Base-by-base conservation (phyloP, 345 rosid genomes). In the Corymbia maculata region DNA sequence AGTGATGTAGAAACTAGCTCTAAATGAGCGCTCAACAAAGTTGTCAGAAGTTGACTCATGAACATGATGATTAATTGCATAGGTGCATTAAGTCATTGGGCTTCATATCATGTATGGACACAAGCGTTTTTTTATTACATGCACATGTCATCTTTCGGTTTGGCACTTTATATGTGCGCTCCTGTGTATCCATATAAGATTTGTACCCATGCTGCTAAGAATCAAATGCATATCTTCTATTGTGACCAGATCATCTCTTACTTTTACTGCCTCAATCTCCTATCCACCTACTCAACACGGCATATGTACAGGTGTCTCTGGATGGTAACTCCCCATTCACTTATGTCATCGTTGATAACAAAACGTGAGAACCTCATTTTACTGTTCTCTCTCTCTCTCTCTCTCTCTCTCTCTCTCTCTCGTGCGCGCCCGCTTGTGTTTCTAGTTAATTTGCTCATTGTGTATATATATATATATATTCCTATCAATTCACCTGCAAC, bases 251-350 rank as follows among this genome's bases (percentile, higher is more conserved):
- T 70, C 80, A 32, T 70, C 19, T 19, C 9, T 17, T 70, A 32
- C 80, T 32, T 49, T 75, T 36, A 13, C 9, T 21, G 79, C 45
- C 22, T 16, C 14, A 32, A 7, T 17, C 45, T 26, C 45, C 52
- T n/a, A 84, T 24, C 44, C 51, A 47, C 52, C 75, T 59, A 8
- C 21, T 61, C 75, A 44, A 42, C 51, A 51, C 13, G 80, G n/a
- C 75, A 59, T 90, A 22, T 49, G 87, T 90, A 57, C 92, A 96
- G 99, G 99, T 96, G 80, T 93, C 98, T 86, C 88, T 93, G 92
- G 94, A 91, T 89, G 99, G 99, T 84, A 97, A 95, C 90, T 96
- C 99, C 79, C 96, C 99, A 30, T 97, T 96, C 91, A 94, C 99
- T 8, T 97, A 96, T 92, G 53, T 97, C 90, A 95, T 97, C 3